Percentiles rank a stretch among this genome's conserved stretches.
Conservation (phyloP, 129 eudicot genomes). For the Silybum marianum region DNA sequence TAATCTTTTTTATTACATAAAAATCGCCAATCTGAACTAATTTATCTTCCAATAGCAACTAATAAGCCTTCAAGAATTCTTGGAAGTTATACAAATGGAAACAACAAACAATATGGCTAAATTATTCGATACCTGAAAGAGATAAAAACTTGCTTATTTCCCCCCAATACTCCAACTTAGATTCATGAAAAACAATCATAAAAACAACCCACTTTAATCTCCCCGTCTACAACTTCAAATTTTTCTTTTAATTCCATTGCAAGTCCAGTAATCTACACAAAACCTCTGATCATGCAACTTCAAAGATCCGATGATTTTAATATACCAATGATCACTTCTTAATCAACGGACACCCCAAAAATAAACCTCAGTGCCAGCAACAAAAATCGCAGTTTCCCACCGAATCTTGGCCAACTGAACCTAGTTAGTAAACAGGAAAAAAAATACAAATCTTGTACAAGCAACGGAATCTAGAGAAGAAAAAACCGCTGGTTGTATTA, state of each 20-base stretch:
- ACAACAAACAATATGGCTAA: not conserved
- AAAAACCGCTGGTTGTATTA: conserved; percentile 12
- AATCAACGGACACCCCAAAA: conserved; percentile 7
- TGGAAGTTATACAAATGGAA: not conserved
- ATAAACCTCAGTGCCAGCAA: conserved; percentile 16
- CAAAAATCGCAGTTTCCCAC: conserved; percentile 7
- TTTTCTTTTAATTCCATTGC: not conserved
- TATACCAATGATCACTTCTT: conserved; percentile 4
- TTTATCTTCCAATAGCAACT: not conserved
- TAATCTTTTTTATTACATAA: conserved; percentile 36
- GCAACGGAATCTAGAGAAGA: conserved; percentile 17
- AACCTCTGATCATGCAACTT: conserved; percentile 26
- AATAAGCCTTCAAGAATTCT: conserved; percentile 1
- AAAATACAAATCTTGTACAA: conserved; percentile 4
- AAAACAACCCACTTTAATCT: conserved; percentile 11
- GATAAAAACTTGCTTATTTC: not conserved
- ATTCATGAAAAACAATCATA: conserved; percentile 8
- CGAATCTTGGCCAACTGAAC: conserved; percentile 14
- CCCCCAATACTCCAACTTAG: not conserved
- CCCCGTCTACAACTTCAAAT: not conserved
- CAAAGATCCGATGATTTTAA: conserved; percentile 18
- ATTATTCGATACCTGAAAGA: conserved; percentile 1
- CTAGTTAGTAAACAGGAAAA: not conserved
- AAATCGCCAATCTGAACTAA: conserved; percentile 18
- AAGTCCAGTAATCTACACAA: conserved; percentile 21